Evolutionary conservation across 805 yeast species (phyloP).

Genomic region (Kodamaea nitidulidarum): DNA sequence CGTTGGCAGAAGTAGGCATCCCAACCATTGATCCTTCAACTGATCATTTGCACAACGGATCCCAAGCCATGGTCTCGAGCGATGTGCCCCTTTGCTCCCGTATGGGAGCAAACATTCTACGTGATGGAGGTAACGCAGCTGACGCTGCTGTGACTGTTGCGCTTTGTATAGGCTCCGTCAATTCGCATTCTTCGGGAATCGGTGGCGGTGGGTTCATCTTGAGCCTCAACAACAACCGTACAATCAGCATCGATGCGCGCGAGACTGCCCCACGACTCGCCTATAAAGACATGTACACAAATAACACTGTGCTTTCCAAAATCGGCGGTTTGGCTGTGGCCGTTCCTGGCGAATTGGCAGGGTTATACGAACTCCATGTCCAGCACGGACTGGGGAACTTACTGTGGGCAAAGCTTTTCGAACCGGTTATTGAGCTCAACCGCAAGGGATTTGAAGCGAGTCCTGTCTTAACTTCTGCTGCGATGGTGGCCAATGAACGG

Average conservation of each 20-base stretch:
- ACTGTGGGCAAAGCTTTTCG: constrained; percentile 66
- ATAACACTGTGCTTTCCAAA: constrained; percentile 47
- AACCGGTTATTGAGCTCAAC: constrained; percentile 69
- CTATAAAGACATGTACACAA: constrained; percentile 59
- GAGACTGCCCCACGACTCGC: constrained; percentile 78
- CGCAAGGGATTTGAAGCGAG: constrained; percentile 54
- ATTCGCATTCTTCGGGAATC: constrained; percentile 81
- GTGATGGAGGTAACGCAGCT: constrained; percentile 74
- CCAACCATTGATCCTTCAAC: constrained; percentile 44
- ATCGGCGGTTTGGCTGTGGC: constrained; percentile 87
- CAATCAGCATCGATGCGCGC: constrained; percentile 74
- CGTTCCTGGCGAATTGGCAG: constrained; percentile 88
- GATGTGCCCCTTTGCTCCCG: constrained; percentile 63
- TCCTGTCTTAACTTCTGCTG: constrained; percentile 27
- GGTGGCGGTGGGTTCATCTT: constrained; percentile 88
- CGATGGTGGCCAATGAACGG: constrained; percentile 22
- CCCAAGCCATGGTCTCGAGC: constrained; percentile 60
- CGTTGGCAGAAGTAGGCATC: constrained; percentile 14
- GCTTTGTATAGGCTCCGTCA: constrained; percentile 79
- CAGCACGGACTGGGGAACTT: constrained; percentile 68
- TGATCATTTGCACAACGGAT: constrained; percentile 37
- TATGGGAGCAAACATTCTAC: constrained; percentile 55
- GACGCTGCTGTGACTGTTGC: constrained; percentile 91
- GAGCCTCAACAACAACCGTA: constrained; percentile 33
- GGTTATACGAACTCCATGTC: constrained; percentile 59